Percentiles rank a stretch among this genome's conserved stretches.
phyloP scores from a whole-genome alignment of 805 yeast species.

The Ogataea ramenticola region DNA sequence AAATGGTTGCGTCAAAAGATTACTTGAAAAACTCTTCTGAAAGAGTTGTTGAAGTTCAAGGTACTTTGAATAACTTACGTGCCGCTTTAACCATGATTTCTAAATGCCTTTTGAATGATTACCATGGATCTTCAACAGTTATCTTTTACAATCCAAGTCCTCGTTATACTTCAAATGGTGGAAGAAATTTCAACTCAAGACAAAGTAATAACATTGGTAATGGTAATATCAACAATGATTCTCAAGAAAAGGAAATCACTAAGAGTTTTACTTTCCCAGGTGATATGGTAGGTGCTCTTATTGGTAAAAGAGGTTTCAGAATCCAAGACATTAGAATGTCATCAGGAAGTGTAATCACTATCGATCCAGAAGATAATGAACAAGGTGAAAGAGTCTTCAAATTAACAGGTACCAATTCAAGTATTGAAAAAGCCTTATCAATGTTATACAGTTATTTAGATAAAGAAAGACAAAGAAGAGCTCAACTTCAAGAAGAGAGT shows the following conservation, averaged over 20 bases:
- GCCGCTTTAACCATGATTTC: conserved; percentile 51
- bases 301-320: conserved; percentile 80
- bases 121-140: conserved; percentile 58
- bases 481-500: conserved; percentile 4
- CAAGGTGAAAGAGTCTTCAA: conserved; percentile 64
- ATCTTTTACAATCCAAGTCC: conserved; percentile 52
- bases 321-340: conserved; percentile 78
- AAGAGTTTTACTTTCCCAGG: conserved; percentile 54
- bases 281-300: conserved; percentile 81
- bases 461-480: conserved; percentile 38
- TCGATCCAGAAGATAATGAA: conserved; percentile 62
- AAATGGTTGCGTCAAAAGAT: conserved; percentile 84
- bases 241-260: conserved; percentile 22
- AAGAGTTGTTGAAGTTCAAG: conserved; percentile 82
- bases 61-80: conserved; percentile 56
- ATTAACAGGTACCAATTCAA: conserved; percentile 50
- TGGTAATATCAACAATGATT: background rate
- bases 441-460: conserved; percentile 51
- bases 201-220: background rate
- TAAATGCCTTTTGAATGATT: conserved; percentile 69
- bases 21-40: conserved; percentile 77
- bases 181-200: conserved; percentile 1
- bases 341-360: conserved; percentile 72
- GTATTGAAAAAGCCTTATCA: conserved; percentile 51
- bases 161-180: conserved; percentile 9